phyloP scores from a whole-genome alignment of 2,329 filamentous ascomycete species.

The Cladobotryum mycophilum region DNA sequence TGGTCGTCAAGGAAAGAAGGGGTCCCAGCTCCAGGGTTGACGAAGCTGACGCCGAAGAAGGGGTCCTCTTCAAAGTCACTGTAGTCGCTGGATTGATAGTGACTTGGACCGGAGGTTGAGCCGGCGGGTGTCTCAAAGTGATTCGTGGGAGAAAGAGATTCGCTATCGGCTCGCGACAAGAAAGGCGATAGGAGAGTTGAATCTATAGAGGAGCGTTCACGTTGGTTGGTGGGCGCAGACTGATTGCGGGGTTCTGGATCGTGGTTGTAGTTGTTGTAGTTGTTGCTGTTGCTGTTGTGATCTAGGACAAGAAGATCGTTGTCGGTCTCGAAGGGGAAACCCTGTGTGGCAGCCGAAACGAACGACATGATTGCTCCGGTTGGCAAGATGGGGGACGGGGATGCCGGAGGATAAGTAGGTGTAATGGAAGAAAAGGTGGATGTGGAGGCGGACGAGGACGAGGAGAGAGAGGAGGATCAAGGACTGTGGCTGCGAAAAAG shows the following conservation, averaged over 20 bases:
- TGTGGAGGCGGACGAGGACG: not conserved
- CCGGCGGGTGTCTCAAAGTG: slow-evolving; percentile 43
- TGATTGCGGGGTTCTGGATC: slow-evolving; percentile 27
- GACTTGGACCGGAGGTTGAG: slow-evolving; percentile 40
- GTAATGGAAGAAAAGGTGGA: not conserved
- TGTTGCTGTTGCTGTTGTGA: slow-evolving; percentile 22
- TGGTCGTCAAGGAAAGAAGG: slow-evolving; percentile 41
- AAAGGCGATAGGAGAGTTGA: slow-evolving; percentile 37
- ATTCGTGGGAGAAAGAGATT: slow-evolving; percentile 25
- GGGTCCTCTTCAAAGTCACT: slow-evolving; percentile 43
- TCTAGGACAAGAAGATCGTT: slow-evolving; percentile 27
- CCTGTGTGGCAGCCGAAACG: slow-evolving; percentile 35
- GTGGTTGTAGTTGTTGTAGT: slow-evolving; percentile 20
- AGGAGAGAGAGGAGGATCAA: not conserved
- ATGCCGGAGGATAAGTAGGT: slow-evolving; percentile 17
- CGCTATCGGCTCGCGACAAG: slow-evolving; percentile 33
- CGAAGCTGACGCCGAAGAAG: slow-evolving; percentile 46
- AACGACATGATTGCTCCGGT: slow-evolving; percentile 36
- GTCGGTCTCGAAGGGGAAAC: slow-evolving; percentile 32
- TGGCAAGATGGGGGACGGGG: slow-evolving; percentile 2
- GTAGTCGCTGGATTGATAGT: slow-evolving; percentile 45
- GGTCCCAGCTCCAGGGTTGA: slow-evolving; percentile 32
- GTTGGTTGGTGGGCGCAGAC: slow-evolving; percentile 21
- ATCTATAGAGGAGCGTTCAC: slow-evolving; percentile 25
- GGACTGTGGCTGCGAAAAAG: slow-evolving; percentile 4